A percentile compares a stretch with the other conserved stretches of the same genome.
These are phyloP conservation scores for Picochlorum sp. DNA, from an alignment of 139 green algal genomes.

Conservation along the genomic window DNA sequence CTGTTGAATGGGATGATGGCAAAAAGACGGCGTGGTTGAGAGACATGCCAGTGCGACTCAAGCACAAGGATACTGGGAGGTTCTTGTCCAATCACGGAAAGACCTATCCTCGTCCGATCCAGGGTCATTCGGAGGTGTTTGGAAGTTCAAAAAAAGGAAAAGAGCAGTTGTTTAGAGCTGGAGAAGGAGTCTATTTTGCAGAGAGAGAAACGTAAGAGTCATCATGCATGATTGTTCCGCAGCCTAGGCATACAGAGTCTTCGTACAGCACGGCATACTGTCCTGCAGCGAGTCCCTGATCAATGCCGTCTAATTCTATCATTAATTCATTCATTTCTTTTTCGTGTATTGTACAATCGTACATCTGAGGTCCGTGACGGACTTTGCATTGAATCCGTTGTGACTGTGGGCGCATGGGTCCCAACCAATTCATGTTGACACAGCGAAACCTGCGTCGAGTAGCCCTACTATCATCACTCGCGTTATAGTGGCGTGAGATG, in stretches of 20 bases:
- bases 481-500: constrained; percentile 63
- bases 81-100: constrained; percentile 21
- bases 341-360: constrained; percentile 42
- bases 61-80: constrained; percentile 24
- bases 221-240: background rate
- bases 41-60: constrained; percentile 8
- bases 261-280: constrained; percentile 97
- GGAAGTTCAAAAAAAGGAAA: constrained; percentile 3
- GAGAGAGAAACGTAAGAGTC: background rate
- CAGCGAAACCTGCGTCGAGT: constrained; percentile 39
- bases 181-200: constrained; percentile 29
- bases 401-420: constrained; percentile 1
- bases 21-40: constrained; percentile 9
- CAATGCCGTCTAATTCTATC: constrained; percentile 56
- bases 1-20: constrained; percentile 17
- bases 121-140: constrained; percentile 28
- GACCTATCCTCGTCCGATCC: constrained; percentile 24
- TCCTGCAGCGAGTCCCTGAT: constrained; percentile 89
- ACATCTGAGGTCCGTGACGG: constrained; percentile 67
- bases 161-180: constrained; percentile 10
- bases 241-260: constrained; percentile 62
- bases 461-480: too few relatives aligned
- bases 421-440: constrained; percentile 57
- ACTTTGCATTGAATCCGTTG: constrained; percentile 48
- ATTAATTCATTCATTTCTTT: background rate